Conservation (phyloP, 306 rosid genomes). For the Rosa lucieae region DNA sequence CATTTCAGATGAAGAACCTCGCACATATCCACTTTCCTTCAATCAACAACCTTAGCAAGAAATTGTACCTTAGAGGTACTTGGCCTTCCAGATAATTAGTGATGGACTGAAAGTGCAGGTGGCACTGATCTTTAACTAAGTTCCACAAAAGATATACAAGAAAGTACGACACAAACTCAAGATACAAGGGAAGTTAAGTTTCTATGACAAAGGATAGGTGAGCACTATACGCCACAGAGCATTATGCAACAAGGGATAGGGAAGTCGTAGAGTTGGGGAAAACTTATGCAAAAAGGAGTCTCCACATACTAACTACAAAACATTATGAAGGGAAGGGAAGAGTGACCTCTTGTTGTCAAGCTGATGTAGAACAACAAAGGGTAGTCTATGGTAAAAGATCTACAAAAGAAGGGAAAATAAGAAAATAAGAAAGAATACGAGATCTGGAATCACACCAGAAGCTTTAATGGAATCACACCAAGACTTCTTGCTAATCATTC, state of each 20-base stretch:
- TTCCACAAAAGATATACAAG: neutral
- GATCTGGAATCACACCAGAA: no score
- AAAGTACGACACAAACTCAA: neutral
- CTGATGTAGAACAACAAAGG: neutral
- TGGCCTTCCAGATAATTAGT: neutral
- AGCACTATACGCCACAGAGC: neutral
- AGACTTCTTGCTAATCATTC: no score
- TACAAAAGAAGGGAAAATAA: no score
- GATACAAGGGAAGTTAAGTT: neutral
- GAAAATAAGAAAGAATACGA: neutral
- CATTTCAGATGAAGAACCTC: neutral
- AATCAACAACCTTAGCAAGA: neutral
- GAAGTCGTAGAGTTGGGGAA: neutral
- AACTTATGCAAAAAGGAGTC: neutral
- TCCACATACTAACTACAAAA: neutral
- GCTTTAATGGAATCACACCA: no score
- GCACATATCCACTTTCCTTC: neutral
- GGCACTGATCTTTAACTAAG: neutral
- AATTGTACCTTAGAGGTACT: neutral
- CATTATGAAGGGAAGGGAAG: neutral
- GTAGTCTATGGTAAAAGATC: neutral
- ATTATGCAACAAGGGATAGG: neutral
- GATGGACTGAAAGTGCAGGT: neutral
- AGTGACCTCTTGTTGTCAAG: neutral
- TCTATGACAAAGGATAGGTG: neutral